These are phyloP conservation scores for Xylariaceae sp. DNA, from an alignment of 2,329 filamentous ascomycete genomes.

Conservation along the genomic window DNA sequence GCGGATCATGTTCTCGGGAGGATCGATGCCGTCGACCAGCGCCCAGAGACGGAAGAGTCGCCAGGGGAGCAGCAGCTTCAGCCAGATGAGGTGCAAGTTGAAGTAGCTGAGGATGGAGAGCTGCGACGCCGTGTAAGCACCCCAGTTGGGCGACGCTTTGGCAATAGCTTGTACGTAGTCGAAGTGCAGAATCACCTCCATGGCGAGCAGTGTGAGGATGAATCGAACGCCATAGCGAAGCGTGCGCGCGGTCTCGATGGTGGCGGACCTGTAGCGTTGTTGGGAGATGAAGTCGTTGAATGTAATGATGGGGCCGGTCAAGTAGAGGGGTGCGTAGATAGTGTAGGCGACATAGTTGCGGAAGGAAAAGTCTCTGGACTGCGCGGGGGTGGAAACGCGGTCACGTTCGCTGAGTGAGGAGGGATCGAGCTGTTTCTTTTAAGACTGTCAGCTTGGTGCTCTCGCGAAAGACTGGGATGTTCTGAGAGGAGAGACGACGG, in stretches of 20 bases:
- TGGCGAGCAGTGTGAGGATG: constrained; percentile 70
- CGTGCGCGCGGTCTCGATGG: constrained; percentile 66
- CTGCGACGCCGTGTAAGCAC: constrained; percentile 78
- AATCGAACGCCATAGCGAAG: constrained; percentile 81
- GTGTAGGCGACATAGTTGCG: constrained; percentile 86
- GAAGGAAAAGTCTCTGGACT: constrained; percentile 67
- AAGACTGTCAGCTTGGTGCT: constrained; percentile 53
- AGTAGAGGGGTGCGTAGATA: constrained; percentile 88
- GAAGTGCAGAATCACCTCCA: constrained; percentile 89
- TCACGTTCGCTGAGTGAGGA: constrained; percentile 84
- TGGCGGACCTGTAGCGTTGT: constrained; percentile 66
- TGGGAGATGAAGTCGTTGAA: constrained; percentile 98
- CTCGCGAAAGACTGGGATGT: background rate
- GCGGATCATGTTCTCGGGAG: constrained; percentile 96
- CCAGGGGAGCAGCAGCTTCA: constrained; percentile 95
- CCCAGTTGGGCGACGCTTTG: constrained; percentile 75
- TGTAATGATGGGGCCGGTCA: constrained; percentile 88
- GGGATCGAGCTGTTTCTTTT: constrained; percentile 97
- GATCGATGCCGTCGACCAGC: constrained; percentile 84
- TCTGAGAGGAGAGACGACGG: constrained; percentile 7
- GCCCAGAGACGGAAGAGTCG: constrained; percentile 98
- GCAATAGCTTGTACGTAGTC: constrained; percentile 92
- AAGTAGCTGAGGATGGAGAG: constrained; percentile 89
- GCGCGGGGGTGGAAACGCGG: constrained; percentile 72
- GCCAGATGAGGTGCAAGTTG: constrained; percentile 96